These are phyloP conservation scores for Alliaria petiolata DNA, from an alignment of 345 rosid species.

Conservation along the genomic window DNA sequence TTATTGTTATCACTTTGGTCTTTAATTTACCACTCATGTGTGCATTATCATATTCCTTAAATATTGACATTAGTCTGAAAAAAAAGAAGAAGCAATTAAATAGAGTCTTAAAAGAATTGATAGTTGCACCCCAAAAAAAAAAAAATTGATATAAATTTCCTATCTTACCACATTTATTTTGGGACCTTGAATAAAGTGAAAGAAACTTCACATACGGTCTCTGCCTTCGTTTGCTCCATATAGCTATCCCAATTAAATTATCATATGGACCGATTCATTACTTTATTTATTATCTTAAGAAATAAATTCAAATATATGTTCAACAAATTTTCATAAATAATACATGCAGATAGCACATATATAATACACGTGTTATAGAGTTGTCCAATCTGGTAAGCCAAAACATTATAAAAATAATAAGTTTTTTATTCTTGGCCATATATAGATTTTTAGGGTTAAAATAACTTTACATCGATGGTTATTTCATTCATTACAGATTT, in stretches of 20 bases:
- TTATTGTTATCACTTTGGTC: too few species aligned
- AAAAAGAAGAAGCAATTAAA: constrained; percentile 3
- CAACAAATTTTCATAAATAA: constrained; percentile 19
- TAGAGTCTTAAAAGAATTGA: constrained; percentile 17
- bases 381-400: background rate
- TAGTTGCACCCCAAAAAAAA: too few species aligned
- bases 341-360: constrained; percentile 7
- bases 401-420: background rate
- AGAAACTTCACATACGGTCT: constrained; percentile 1
- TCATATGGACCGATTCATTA: constrained; percentile 35
- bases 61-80: constrained; percentile 2
- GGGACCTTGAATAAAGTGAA: constrained; percentile 37
- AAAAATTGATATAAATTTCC: constrained; percentile 30
- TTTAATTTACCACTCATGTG: constrained; percentile 20
- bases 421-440: background rate
- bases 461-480: constrained; percentile 10
- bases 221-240: constrained; percentile 27
- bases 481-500: background rate
- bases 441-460: background rate
- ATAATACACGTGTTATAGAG: constrained; percentile 25
- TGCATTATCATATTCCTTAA: too few species aligned
- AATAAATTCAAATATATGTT: constrained; percentile 20
- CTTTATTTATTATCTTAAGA: constrained; percentile 27
- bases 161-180: constrained; percentile 34
- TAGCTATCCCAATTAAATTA: constrained; percentile 24